Percentiles rank a stretch among this genome's conserved stretches.
Evolutionary conservation across 2,329 filamentous ascomycete genomes (phyloP).

Genomic region (Sporothrix sp.): DNA sequence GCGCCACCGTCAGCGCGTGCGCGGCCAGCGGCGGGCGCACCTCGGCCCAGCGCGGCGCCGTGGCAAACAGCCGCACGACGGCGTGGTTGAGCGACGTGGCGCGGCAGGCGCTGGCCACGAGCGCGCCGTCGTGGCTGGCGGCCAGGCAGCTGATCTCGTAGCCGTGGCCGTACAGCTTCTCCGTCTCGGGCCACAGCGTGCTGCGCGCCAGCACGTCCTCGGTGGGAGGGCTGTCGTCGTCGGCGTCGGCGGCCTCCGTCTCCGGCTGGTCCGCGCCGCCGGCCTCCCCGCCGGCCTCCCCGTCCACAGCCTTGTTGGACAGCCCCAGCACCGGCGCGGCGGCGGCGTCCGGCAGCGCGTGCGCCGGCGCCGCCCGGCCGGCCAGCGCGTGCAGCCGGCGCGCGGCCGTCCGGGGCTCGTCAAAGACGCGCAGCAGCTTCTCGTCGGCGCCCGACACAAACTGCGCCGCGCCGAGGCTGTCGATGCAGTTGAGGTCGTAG

Average conservation of each 20-base stretch:
- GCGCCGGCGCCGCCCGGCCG: conserved; percentile 35
- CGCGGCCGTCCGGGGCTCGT: conserved; percentile 76
- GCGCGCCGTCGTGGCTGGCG: conserved; percentile 58
- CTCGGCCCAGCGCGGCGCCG: conserved; percentile 73
- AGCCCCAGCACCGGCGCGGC: conserved; percentile 91
- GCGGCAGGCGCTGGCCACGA: conserved; percentile 87
- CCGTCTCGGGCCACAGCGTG: conserved; percentile 89
- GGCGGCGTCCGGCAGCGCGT: conserved; percentile 68
- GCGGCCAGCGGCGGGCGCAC: conserved; percentile 72
- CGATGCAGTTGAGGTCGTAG: conserved; percentile 93
- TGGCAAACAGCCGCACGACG: conserved; percentile 86
- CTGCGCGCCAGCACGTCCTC: conserved; percentile 85
- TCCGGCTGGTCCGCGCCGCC: too few relatives aligned
- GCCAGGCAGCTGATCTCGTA: conserved; percentile 91
- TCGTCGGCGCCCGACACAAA: conserved; percentile 96
- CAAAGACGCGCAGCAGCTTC: conserved; percentile 94
- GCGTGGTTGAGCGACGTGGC: conserved; percentile 90
- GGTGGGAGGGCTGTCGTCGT: neutral
- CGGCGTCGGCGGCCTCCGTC: conserved; percentile 31
- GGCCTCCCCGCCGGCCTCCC: conserved; percentile 15
- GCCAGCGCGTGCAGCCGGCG: conserved; percentile 60
- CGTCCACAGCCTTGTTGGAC: conserved; percentile 84
- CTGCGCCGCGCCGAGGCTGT: conserved; percentile 58
- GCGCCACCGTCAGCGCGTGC: conserved; percentile 77
- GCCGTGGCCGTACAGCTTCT: conserved; percentile 96